Base-by-base conservation (phyloP, 257 asterid species). In the Forsythia viridissima region DNA sequence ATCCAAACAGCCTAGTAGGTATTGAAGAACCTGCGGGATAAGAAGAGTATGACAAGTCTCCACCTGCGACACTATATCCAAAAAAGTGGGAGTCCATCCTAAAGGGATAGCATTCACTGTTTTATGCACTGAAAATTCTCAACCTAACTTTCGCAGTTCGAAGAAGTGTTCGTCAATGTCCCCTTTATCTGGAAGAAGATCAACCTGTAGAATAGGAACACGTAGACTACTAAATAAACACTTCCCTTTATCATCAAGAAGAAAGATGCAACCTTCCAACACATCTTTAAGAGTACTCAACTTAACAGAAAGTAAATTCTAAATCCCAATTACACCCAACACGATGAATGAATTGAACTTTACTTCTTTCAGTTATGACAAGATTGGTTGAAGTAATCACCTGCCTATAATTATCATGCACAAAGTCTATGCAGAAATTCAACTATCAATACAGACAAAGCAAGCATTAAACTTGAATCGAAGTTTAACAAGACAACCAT, bases 31-130 rank as follows among this genome's bases (percentile, higher is more conserved):
- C 24, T 24, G 7, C 21, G 0, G 65, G 65, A 55, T 55, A 55
- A 16, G 65, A 55, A 55, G 65, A 40, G 80, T 78, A 76, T 69
- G 86, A 72, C 77, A 86, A 69, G 72, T 88, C 87, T 24, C 83
- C 69, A 65, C 76, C 71, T 16, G 70, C 52, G 18, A 61, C 43
- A 48, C 77, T 81, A 42, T 72, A 84, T 51, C 84, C 87, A 20
- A 72, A 82, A 77, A 77, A 81, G 37, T 46, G 80, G 57, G 90
- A 81, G 77, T 86, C 92, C 91, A 88, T 88, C 4, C 83, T 82
- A 74, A 70, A 74, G 9, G 55, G 80, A 80, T 67, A 85, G 78
- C 89, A 81, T 79, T 24, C 63, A 76, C 80, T 72, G 66, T 67
- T 78, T 71, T 59, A 76, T 44, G 36, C 2, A 77, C 8, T 7